A percentile compares a stretch with the other conserved stretches of the same genome.
Evolutionary conservation across 2,329 filamentous ascomycete genomes (phyloP).

Genomic region (Colletotrichum graminicola): DNA sequence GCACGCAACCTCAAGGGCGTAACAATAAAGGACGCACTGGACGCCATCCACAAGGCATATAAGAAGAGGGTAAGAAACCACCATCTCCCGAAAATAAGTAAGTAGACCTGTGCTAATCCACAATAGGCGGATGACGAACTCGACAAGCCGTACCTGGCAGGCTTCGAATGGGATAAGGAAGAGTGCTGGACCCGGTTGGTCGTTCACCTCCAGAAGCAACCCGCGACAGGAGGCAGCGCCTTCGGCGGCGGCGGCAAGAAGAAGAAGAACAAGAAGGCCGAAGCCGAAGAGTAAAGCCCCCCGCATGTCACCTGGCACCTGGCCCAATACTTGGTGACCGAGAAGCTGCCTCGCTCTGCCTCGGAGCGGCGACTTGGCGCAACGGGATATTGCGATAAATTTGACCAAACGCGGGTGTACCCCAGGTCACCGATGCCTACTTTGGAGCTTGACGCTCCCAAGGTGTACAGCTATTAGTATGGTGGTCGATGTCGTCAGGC

Average conservation of each 20-base stretch:
- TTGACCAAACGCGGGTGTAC: constrained; percentile 51
- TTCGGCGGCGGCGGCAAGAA: constrained; percentile 61
- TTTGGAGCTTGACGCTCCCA: constrained; percentile 34
- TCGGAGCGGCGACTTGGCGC: constrained; percentile 55
- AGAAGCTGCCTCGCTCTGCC: constrained; percentile 52
- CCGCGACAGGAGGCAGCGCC: constrained; percentile 58
- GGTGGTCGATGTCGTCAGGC: background rate
- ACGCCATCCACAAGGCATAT: constrained; percentile 95
- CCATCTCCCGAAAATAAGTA: background rate
- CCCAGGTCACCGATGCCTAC: constrained; percentile 36
- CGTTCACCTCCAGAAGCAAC: constrained; percentile 83
- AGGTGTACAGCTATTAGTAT: constrained; percentile 26
- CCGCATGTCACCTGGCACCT: constrained; percentile 48
- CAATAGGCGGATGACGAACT: constrained; percentile 89
- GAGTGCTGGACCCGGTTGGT: constrained; percentile 90
- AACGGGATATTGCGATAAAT: constrained; percentile 60
- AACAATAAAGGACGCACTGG: constrained; percentile 95
- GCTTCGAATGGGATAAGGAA: constrained; percentile 97
- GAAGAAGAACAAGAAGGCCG: constrained; percentile 76
- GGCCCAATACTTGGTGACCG: constrained; percentile 55
- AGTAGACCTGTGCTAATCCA: background rate
- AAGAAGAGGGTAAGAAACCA: constrained; percentile 87
- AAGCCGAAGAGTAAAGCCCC: constrained; percentile 52
- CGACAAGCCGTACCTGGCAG: constrained; percentile 86
- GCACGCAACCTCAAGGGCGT: constrained; percentile 94